Conservation (phyloP, 495 filamentous ascomycete genomes). For the Xylaria grammica region DNA sequence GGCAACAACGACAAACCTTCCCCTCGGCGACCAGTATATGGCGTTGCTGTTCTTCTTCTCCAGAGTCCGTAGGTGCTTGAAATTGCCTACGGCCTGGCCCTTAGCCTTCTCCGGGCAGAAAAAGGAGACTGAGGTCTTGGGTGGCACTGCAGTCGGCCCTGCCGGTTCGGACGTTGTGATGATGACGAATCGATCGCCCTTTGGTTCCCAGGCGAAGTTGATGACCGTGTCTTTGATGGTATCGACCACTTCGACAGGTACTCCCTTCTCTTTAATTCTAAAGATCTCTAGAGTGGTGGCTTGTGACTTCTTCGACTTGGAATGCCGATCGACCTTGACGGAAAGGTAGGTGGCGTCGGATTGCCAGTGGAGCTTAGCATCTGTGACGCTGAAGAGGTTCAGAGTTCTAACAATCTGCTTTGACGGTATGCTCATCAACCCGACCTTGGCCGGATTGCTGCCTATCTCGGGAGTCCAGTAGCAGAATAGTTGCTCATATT, state of each 20-base stretch:
- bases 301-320: slow-evolving; percentile 96
- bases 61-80: slow-evolving; percentile 88
- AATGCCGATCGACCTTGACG: slow-evolving; percentile 98
- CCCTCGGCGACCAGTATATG: slow-evolving; percentile 99
- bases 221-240: slow-evolving; percentile 96
- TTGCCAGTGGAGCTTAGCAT: slow-evolving; percentile 98
- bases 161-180: slow-evolving; percentile 91
- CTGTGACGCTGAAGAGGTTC: slow-evolving; percentile 96
- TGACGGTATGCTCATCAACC: slow-evolving; percentile 91
- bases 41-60: slow-evolving; percentile 99
- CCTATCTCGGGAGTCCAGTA: slow-evolving; percentile 99
- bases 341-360: slow-evolving; percentile 91
- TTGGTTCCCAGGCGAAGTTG: slow-evolving; percentile 99
- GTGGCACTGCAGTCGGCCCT: slow-evolving; percentile 76
- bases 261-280: slow-evolving; percentile 93
- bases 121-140: slow-evolving; percentile 93
- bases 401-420: slow-evolving; percentile 91
- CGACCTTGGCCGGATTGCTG: slow-evolving; percentile 97
- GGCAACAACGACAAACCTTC: slow-evolving; percentile 90
- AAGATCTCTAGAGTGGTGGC: slow-evolving; percentile 98
- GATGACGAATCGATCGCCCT: slow-evolving; percentile 93
- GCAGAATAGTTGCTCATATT: slow-evolving; percentile 92
- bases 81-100: slow-evolving; percentile 78
- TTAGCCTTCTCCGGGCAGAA: slow-evolving; percentile 95
- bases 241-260: slow-evolving; percentile 97